Conservation (phyloP, 441 rosid genomes). For the Syzygium syzygioides region DNA sequence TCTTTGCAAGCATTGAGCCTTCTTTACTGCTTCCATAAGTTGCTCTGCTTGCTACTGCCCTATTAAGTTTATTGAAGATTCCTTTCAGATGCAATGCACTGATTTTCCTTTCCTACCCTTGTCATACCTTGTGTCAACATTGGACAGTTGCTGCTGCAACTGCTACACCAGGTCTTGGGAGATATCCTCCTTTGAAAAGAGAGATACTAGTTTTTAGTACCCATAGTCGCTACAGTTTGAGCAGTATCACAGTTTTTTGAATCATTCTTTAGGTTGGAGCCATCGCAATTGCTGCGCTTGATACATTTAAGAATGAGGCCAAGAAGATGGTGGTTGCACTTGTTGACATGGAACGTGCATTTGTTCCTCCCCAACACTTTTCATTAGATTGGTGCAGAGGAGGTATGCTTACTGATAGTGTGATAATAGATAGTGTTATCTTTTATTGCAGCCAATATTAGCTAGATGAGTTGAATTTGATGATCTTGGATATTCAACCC, state of each 20-base stretch:
- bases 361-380: conserved; percentile 98
- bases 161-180: conserved; percentile 93
- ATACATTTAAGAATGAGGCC: conserved; percentile 78
- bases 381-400: conserved; percentile 87
- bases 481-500: not conserved
- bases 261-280: conserved; percentile 53
- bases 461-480: not conserved
- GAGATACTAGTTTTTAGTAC: conserved; percentile 39
- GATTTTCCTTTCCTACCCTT: not conserved
- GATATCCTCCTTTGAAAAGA: conserved; percentile 96
- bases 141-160: conserved; percentile 76
- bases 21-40: not conserved
- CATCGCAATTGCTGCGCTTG: conserved; percentile 80
- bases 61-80: not conserved
- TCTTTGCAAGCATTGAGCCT: not conserved
- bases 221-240: conserved; percentile 2
- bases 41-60: not conserved
- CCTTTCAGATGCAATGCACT: not conserved
- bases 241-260: not conserved
- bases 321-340: conserved; percentile 93
- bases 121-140: not conserved
- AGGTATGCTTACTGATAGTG: conserved; percentile 33
- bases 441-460: not conserved
- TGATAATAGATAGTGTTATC: not conserved
- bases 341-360: conserved; percentile 97